phyloP scores from a whole-genome alignment of 768 basidiomycete genomes.

The Lactifluus volemus region DNA sequence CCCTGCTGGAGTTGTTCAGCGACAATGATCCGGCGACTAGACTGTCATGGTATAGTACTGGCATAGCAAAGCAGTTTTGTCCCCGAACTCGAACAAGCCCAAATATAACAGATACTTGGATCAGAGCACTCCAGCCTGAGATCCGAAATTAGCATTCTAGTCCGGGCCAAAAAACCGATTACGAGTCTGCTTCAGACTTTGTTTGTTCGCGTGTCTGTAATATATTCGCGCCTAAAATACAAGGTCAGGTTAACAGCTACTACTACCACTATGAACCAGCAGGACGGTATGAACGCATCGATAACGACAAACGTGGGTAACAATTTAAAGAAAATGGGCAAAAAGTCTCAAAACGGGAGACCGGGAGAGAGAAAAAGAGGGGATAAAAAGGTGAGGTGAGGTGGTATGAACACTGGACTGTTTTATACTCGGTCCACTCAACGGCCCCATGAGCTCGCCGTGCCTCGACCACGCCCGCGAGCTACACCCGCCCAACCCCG shows the following conservation, averaged over 20 bases:
- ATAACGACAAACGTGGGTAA: conserved; percentile 1
- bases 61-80: too few relatives aligned
- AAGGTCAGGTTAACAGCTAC: conserved; percentile 2
- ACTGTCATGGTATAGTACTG: too few relatives aligned
- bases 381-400: not conserved
- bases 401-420: too few relatives aligned
- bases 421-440: not conserved
- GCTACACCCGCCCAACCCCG: conserved; percentile 10
- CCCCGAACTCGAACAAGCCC: too few relatives aligned
- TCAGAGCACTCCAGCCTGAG: too few relatives aligned
- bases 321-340: not conserved
- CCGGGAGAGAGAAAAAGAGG: not conserved
- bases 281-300: not conserved
- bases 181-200: too few relatives aligned
- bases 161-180: too few relatives aligned
- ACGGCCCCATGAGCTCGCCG: conserved; percentile 16
- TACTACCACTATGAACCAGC: conserved; percentile 1
- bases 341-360: not conserved
- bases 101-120: too few relatives aligned
- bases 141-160: too few relatives aligned
- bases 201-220: not conserved
- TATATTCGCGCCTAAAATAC: conserved; percentile 4
- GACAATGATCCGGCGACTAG: too few relatives aligned
- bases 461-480: conserved; percentile 15
- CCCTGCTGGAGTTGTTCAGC: too few relatives aligned